Percentiles rank a stretch among this genome's conserved stretches.
These are phyloP conservation scores for Claviceps fusiformis DNA, from an alignment of 2,329 filamentous ascomycete species.

Conservation along the genomic window DNA sequence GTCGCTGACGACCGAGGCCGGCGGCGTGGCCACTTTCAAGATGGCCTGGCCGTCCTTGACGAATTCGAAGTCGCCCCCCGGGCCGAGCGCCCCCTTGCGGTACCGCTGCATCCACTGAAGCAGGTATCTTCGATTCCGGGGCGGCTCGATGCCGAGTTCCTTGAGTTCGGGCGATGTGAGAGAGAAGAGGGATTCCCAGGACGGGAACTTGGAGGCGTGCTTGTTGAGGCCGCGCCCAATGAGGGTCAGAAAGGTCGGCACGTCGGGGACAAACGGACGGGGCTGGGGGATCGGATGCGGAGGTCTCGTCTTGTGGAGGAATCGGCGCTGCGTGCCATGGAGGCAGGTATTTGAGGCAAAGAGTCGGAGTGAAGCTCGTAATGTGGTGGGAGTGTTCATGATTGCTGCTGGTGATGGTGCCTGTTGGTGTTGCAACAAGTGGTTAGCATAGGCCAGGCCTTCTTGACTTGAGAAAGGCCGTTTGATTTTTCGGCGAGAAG, in stretches of 20 bases:
- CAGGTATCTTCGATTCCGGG: conserved; percentile 70
- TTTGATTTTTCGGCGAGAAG: no score
- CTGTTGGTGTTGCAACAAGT: background rate
- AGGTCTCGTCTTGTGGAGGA: conserved; percentile 28
- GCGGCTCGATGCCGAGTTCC: conserved; percentile 74
- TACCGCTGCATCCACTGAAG: conserved; percentile 81
- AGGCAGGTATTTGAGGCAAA: conserved; percentile 19
- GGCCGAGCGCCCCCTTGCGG: conserved; percentile 60
- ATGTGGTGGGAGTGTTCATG: conserved; percentile 20
- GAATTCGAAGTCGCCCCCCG: conserved; percentile 68
- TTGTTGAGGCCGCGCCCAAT: conserved; percentile 79
- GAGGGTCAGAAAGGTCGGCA: conserved; percentile 71
- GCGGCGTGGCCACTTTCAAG: conserved; percentile 33
- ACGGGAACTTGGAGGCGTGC: conserved; percentile 74
- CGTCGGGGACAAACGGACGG: conserved; percentile 76
- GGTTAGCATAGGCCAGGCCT: background rate
- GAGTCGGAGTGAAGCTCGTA: conserved; percentile 19
- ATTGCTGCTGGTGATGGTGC: background rate
- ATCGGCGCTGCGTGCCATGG: conserved; percentile 25
- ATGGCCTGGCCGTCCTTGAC: conserved; percentile 46
- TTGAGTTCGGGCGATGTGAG: conserved; percentile 64
- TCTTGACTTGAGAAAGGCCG: no score
- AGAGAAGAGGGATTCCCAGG: conserved; percentile 83
- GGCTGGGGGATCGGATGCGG: conserved; percentile 45
- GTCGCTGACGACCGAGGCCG: conserved; percentile 24